These are phyloP conservation scores for Juncus effusus DNA, from an alignment of 176 grass and related monocot species.

Conservation along the genomic window DNA sequence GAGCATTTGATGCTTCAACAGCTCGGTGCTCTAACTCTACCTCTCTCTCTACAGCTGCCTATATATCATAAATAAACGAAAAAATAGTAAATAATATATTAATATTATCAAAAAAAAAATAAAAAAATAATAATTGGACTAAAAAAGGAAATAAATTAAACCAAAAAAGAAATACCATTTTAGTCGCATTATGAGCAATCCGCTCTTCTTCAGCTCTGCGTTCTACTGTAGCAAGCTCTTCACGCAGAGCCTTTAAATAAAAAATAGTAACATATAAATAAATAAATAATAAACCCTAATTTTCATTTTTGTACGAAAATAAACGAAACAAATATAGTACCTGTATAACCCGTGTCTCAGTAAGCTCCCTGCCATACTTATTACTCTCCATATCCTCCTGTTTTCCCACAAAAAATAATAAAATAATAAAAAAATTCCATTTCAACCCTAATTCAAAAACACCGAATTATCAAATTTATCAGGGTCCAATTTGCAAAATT, in stretches of 20 bases:
- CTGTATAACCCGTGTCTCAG: conserved; percentile 96
- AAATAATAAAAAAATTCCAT: background rate
- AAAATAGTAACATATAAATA: conserved; percentile 27
- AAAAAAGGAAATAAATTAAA: background rate
- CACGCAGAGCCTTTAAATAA: conserved; percentile 70
- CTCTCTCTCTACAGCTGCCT: conserved; percentile 99
- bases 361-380: conserved; percentile 81
- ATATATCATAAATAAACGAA: conserved; percentile 27
- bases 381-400: conserved; percentile 91
- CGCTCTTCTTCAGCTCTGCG: conserved; percentile 95
- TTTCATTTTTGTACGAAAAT: background rate
- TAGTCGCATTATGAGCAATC: conserved; percentile 92
- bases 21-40: conserved; percentile 96
- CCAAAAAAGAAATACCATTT: conserved; percentile 55
- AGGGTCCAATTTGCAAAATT: background rate
- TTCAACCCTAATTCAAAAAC: conserved; percentile 8
- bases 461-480: conserved; percentile 5
- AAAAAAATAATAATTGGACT: background rate
- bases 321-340: conserved; percentile 35
- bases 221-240: conserved; percentile 83
- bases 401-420: conserved; percentile 37
- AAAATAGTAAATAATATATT: conserved; percentile 16
- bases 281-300: conserved; percentile 22
- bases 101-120: conserved; percentile 15
- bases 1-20: conserved; percentile 96